Conservation (phyloP, 2,329 filamentous ascomycete genomes). For the Pseudopithomyces chartarum region DNA sequence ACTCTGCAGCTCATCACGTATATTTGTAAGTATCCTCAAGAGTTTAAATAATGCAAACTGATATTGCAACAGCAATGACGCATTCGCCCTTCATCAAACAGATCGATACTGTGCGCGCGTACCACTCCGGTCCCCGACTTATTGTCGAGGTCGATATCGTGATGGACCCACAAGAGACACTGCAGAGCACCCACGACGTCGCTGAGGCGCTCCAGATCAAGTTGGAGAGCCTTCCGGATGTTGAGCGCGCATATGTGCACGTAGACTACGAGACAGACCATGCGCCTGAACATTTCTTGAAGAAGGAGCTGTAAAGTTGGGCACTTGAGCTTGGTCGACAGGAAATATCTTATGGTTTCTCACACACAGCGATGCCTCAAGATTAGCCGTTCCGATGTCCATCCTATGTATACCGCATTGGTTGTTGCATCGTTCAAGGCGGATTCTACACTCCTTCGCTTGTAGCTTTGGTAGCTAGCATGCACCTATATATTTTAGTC, state of each 20-base stretch:
- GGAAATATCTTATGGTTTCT: neutral
- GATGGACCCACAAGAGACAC: constrained; percentile 76
- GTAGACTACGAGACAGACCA: constrained; percentile 97
- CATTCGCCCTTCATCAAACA: constrained; percentile 79
- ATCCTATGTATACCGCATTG: neutral
- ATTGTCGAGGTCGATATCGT: constrained; percentile 97
- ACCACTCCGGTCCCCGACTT: constrained; percentile 84
- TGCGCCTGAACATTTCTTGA: constrained; percentile 80
- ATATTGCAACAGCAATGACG: constrained; percentile 65
- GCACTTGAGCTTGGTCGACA: neutral
- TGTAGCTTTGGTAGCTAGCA: neutral
- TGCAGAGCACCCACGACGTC: constrained; percentile 85
- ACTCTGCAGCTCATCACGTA: constrained; percentile 96
- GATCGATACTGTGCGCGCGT: constrained; percentile 94
- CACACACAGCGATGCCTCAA: neutral
- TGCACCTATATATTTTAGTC: neutral
- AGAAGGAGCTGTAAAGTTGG: constrained; percentile 58
- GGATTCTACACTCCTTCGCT: neutral
- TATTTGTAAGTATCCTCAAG: constrained; percentile 63
- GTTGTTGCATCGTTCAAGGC: neutral
- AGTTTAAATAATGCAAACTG: neutral
- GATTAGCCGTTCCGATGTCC: neutral
- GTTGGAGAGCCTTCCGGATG: constrained; percentile 86
- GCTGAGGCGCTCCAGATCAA: constrained; percentile 95
- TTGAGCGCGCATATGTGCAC: constrained; percentile 94